Evolutionary conservation across 176 grass and related monocot species (phyloP), one percentile per base, ranked within the genome.

Genomic region (Ensete glaucum): DNA sequence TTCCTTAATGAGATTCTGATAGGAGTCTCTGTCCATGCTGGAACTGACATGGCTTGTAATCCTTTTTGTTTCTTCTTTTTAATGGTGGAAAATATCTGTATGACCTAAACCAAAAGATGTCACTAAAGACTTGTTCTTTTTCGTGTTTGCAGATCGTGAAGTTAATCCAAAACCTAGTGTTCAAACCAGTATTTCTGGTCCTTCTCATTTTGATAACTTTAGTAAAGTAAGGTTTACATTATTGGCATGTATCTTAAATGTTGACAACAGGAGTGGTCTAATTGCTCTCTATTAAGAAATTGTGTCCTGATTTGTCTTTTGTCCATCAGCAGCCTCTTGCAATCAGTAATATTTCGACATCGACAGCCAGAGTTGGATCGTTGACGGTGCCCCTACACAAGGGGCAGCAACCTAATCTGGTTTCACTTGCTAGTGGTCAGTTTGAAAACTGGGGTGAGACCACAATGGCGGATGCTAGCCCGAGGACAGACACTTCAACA

Each of bases 401-500:
- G 54, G 73, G 67, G 52, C 51, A 52, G 29, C 86, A 84, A 54
- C n/a, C 50, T 64, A 79, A 75, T 90, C 57, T 72, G 56, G 68
- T 68, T 34, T 34, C 70, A 79, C 64, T 85, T 60, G 62, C 81
- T 73, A 79, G 76, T 76, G 77, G 80, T 72, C 88, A 97, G 81
- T 65, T 83, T 21, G 62, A 82, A 50, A 90, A 49, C 74, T 86
- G 55, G 62, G 79, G 83, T 72, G 73, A 88, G n/a, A 77, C 74
- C 72, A 71, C 25, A 24, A 96, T 96, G 90, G 85, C 75, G 77
- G 83, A 87, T 55, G 63, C 81, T 3, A 96, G 89, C 58, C 87
- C 85, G 16, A 81, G 83, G 82, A 93, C 85, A 10, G 90, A 92
- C 76, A 86, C 87, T 50, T 97, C 90, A 19, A 90, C 87, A 69